Evolutionary conservation across 2,329 filamentous ascomycete species (phyloP), one percentile per base, ranked within the genome.

Genomic region (Penicillium sp.): DNA sequence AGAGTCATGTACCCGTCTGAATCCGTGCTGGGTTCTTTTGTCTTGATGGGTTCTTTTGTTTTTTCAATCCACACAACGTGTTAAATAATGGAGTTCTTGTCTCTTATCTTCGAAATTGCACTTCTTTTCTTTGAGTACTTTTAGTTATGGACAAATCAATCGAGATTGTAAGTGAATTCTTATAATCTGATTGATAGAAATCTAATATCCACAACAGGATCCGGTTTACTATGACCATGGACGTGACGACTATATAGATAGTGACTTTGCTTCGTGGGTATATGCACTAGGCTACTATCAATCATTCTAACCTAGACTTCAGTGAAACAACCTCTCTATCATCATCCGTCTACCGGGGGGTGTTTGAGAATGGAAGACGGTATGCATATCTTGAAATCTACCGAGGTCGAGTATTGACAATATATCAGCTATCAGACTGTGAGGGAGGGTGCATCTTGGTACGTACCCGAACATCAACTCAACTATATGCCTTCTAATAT

Each of bases 201-300:
- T 41, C 44, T 40, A 15, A 53, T 16, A 53, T 53, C 31, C 2
- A 21, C 0, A 33, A 75, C 15, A 53, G 54, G 54, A 57, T 29
- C 50, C 54, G 15, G 49, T 43, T 23, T 43, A 43, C 21, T 40
- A 48, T 53, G 51, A 48, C 15, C 25, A 33, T 25, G 9, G 19
- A 31, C n/a, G 15, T 15, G 25, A 48, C 15, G 4, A 31, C 25
- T 47, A 53, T 40, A 15, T 41, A 43, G 38, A 41, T 21, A 43
- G 31, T 16, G 47, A 51, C 11, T 50, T 50, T 19, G 44, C 50
- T 9, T 57, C 50, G 55, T 57, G 23, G 25, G 55, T 48, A 27
- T 29, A n/a, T 31, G 3, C 10, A 38, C 15, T 11, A 7, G 16
- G 2, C 2, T 9, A 10, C 8, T 8, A 23, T 38, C 27, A 38